phyloP scores from a whole-genome alignment of 805 yeast genomes.

The Metschnikowia cubensis region DNA sequence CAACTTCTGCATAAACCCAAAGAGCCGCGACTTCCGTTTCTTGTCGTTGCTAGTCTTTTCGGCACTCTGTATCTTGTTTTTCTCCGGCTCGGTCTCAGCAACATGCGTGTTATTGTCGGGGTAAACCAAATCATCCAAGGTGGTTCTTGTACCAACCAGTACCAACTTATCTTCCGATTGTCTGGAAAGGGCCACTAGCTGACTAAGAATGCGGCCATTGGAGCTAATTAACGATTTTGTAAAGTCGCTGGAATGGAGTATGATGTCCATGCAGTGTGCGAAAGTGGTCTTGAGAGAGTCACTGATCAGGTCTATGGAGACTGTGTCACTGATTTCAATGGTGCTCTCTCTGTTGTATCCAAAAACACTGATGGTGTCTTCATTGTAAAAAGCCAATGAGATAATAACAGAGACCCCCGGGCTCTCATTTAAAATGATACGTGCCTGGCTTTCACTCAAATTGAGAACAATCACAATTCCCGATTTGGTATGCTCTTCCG shows the following conservation, averaged over 20 bases:
- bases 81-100: neutral
- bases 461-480: constrained; percentile 68
- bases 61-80: no score
- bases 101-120: neutral
- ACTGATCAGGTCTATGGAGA: constrained; percentile 21
- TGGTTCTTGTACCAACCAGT: neutral
- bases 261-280: constrained; percentile 17
- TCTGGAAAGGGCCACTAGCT: neutral
- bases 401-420: constrained; percentile 43
- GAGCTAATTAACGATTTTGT: constrained; percentile 13
- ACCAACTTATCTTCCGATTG: neutral
- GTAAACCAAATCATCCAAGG: neutral
- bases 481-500: constrained; percentile 53
- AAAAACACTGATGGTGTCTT: constrained; percentile 15
- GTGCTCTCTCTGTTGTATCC: constrained; percentile 12
- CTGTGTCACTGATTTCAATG: constrained; percentile 21
- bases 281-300: constrained; percentile 21
- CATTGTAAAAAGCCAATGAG: constrained; percentile 41
- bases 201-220: constrained; percentile 3
- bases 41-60: neutral
- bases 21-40: neutral
- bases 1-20: neutral
- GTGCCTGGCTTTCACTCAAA: constrained; percentile 35
- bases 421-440: constrained; percentile 30
- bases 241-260: constrained; percentile 25